phyloP scores from a whole-genome alignment of 768 basidiomycete genomes.

The Mrakia hoshinonis region DNA sequence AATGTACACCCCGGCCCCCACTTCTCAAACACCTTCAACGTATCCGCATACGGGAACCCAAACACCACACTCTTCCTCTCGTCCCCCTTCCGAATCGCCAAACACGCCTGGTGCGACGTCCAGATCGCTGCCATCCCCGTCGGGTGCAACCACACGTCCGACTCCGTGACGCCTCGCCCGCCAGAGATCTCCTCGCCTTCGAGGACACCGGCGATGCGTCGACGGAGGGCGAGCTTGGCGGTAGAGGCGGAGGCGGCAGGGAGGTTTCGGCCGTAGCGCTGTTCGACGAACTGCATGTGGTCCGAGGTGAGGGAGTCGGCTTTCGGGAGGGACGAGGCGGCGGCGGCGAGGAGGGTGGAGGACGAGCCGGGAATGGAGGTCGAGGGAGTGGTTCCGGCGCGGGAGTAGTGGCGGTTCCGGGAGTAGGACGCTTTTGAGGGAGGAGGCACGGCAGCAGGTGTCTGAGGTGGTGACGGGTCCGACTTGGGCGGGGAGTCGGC shows the following conservation, averaged over 20 bases:
- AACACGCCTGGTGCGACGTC: slow-evolving; percentile 60
- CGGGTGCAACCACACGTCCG: slow-evolving; percentile 80
- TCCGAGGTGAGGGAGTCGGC: slow-evolving; percentile 44
- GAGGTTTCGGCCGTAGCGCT: slow-evolving; percentile 86
- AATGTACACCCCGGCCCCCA: slow-evolving; percentile 94
- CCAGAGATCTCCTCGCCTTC: slow-evolving; percentile 59
- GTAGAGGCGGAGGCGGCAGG: slow-evolving; percentile 59
- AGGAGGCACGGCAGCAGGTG: background rate
- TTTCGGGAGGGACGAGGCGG: slow-evolving; percentile 36
- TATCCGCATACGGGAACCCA: slow-evolving; percentile 93
- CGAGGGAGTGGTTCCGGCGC: background rate
- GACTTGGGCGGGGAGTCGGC: background rate
- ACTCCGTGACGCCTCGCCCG: slow-evolving; percentile 60
- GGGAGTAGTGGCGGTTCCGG: slow-evolving; percentile 27
- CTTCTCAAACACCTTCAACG: slow-evolving; percentile 84
- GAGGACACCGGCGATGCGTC: slow-evolving; percentile 79
- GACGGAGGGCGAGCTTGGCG: slow-evolving; percentile 81
- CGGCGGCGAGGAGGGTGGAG: slow-evolving; percentile 29
- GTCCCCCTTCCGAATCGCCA: slow-evolving; percentile 49
- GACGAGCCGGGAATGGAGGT: slow-evolving; percentile 31
- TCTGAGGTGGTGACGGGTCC: background rate
- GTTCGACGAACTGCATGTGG: slow-evolving; percentile 71
- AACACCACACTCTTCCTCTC: slow-evolving; percentile 82
- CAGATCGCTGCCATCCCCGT: slow-evolving; percentile 93
- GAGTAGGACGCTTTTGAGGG: slow-evolving; percentile 26